Conservation (phyloP, 116 monocot species). For the Zostera marina region DNA sequence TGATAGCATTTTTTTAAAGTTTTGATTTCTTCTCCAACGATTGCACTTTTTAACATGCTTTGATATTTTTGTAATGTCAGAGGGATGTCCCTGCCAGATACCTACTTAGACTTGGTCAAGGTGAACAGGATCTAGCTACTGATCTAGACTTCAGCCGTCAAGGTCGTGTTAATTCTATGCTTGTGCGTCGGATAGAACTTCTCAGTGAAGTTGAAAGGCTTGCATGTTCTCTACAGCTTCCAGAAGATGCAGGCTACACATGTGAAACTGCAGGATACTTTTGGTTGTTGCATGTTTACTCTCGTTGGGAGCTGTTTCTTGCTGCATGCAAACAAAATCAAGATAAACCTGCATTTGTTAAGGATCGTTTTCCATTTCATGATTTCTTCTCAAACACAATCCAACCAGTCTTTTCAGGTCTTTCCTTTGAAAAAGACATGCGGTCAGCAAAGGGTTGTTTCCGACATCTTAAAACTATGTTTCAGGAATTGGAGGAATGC, state of each 20-base stretch:
- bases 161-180: slow-evolving; percentile 98
- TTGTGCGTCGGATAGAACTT: slow-evolving; percentile 75
- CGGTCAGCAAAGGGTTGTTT: slow-evolving; percentile 87
- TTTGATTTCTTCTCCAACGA: no score
- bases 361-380: slow-evolving; percentile 73
- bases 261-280: slow-evolving; percentile 98
- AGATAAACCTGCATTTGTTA: slow-evolving; percentile 62
- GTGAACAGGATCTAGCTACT: slow-evolving; percentile 96
- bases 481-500: slow-evolving; percentile 96
- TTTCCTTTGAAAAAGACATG: slow-evolving; percentile 92
- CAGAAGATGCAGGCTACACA: slow-evolving; percentile 87
- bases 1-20: no score
- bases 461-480: slow-evolving; percentile 83
- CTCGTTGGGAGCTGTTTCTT: slow-evolving; percentile 96
- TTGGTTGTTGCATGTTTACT: slow-evolving; percentile 94
- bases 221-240: slow-evolving; percentile 71
- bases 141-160: slow-evolving; percentile 99
- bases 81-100: slow-evolving; percentile 98
- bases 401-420: slow-evolving; percentile 54
- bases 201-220: slow-evolving; percentile 82
- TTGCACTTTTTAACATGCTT: no score
- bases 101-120: slow-evolving; percentile 93
- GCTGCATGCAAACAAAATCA: slow-evolving; percentile 60
- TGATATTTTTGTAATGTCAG: slow-evolving; percentile 16
- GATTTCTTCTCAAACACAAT: slow-evolving; percentile 70